Base-by-base conservation (phyloP, 352 stramenopile species). In the Pythium oligandrum region DNA sequence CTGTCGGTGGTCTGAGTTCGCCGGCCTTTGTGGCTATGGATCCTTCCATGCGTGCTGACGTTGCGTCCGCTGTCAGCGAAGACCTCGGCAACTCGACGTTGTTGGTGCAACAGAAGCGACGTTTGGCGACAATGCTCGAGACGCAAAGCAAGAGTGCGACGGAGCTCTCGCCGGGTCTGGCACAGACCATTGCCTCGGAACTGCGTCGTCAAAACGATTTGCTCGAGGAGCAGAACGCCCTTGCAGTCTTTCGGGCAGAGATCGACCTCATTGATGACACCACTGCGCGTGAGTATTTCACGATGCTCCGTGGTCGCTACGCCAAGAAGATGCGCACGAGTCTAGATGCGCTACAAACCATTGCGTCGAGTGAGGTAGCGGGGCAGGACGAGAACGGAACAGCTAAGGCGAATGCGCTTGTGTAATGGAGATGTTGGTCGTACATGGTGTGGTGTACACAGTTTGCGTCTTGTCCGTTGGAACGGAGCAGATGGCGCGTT, bases 211-310 rank as follows among this genome's bases (percentile, higher is more conserved):
- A 80, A 12, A 89, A 84, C 35, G 73, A 86, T 35, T 50, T 91
- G 33, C 59, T 91, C 31, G 80, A 89, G 51, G 80, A 91, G 33
- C 75, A 85, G 58, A 91, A 91, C 42, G 66, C 76, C 31, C 85
- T 91, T 44, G 59, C 78, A 33, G 55, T 91, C 4, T 76, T 91
- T 17, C 72, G 71, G 17, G 46, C 83, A 12, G 66, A 88, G 44
- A 40, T 69, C 3, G 73, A 86, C 6, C 56, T 73, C 38, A 54
- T 86, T 10, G 43, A 77, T 12, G 77, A 88, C 46, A 55, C 63
- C 12, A 32, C 32, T 11, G 68, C 73, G 8, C 71, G 74, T 46
- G 71, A 78, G 26, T 83, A 66, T 53, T 85, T 82, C 47, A 54
- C 68, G 38, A 17, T 72, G 36, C 55, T 90, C n/a, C 71, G 73